Conservation (phyloP, 2,329 filamentous ascomycete genomes). For the Scedosporium minutisporum region DNA sequence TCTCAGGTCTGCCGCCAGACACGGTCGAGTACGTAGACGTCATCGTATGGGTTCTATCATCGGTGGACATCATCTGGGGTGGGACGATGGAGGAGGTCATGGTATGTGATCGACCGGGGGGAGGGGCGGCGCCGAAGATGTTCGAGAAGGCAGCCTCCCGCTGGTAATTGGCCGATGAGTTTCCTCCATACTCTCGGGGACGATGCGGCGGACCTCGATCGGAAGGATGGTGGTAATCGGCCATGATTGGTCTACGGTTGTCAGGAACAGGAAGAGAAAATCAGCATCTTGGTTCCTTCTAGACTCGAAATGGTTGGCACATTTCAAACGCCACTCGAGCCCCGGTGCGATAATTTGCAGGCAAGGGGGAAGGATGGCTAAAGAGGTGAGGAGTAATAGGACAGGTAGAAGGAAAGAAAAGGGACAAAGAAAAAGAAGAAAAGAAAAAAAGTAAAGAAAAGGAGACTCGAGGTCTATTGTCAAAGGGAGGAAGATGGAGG, state of each 20-base stretch:
- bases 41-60: conserved; percentile 68
- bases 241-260: conserved; percentile 32
- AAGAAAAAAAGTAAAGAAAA: not conserved
- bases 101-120: conserved; percentile 83
- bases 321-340: conserved; percentile 1
- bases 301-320: conserved; percentile 1
- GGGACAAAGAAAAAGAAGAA: not conserved
- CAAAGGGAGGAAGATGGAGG: not conserved
- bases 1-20: conserved; percentile 21
- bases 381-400: not conserved
- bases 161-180: conserved; percentile 48
- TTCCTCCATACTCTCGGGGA: conserved; percentile 38
- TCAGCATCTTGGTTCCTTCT: conserved; percentile 18
- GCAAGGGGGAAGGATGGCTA: not conserved
- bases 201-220: conserved; percentile 37
- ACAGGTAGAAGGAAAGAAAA: not conserved
- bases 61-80: conserved; percentile 35
- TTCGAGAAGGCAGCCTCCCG: conserved; percentile 93
- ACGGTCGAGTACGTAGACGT: conserved; percentile 32
- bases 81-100: conserved; percentile 73
- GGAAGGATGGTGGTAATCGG: conserved; percentile 45
- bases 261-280: not conserved
- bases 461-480: not conserved
- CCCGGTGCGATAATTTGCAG: not conserved
- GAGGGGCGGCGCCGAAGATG: conserved; percentile 84